A percentile compares a stretch with the other conserved stretches of the same genome.
phyloP scores from a whole-genome alignment of 2,329 filamentous ascomycete species.

The Penicillium sp. region DNA sequence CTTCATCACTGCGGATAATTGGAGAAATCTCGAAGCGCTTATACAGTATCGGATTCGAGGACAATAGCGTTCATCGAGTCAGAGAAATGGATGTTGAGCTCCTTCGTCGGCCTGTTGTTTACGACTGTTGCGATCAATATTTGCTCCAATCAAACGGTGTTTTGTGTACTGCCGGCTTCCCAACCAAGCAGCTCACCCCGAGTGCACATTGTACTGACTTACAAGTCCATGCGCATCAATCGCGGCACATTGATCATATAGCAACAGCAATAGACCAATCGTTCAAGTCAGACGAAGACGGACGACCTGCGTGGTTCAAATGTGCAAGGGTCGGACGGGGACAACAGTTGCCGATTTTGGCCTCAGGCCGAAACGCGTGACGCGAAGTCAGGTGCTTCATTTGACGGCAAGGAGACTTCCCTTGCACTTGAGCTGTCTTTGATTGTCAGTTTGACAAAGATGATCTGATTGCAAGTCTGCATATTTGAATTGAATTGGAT shows the following conservation, averaged over 20 bases:
- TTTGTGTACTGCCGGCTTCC: conserved; percentile 3
- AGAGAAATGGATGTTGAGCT: not conserved
- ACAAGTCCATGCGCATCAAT: not conserved
- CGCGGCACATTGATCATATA: not conserved
- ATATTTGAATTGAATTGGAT: not conserved
- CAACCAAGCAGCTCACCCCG: conserved; percentile 2
- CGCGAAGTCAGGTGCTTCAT: conserved; percentile 31
- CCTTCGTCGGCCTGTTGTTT: not conserved
- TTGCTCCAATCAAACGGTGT: conserved; percentile 3
- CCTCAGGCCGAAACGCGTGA: conserved; percentile 32
- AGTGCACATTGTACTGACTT: not conserved
- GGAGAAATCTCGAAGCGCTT: not conserved
- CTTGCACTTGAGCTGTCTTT: not conserved
- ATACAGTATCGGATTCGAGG: not conserved
- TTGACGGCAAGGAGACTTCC: not conserved
- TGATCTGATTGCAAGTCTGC: not conserved
- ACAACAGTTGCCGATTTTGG: conserved; percentile 22
- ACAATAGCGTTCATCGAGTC: not conserved
- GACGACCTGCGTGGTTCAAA: not conserved
- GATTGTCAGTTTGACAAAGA: not conserved
- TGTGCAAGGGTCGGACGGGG: conserved; percentile 12
- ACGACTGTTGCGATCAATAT: conserved; percentile 5
- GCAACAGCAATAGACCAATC: not conserved
- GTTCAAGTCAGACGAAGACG: not conserved
- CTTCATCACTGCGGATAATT: conserved; percentile 27